A percentile compares a stretch with the other conserved stretches of the same genome.
Conservation (phyloP, 1,284 basidiomycete species). For the Irpex lacteus region DNA sequence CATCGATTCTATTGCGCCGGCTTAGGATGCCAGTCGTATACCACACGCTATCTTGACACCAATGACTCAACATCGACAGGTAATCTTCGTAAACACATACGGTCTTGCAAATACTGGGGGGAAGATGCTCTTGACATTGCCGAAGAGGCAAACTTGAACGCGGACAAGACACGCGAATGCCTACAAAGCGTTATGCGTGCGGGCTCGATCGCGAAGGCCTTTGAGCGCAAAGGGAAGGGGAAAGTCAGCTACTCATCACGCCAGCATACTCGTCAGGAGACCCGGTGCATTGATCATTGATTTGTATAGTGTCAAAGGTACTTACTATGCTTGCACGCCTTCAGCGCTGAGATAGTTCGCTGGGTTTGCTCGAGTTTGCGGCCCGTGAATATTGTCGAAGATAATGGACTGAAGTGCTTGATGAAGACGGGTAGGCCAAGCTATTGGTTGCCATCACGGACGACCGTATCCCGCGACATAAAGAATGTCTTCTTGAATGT, state of each 20-base stretch:
- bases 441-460: constrained; percentile 18
- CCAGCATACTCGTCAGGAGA: constrained; percentile 16
- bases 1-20: not conserved
- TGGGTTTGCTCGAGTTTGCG: not conserved
- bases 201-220: constrained; percentile 20
- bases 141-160: not conserved
- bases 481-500: constrained; percentile 6
- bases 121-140: not conserved
- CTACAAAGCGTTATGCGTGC: constrained; percentile 5
- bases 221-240: constrained; percentile 15
- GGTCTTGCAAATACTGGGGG: constrained; percentile 1
- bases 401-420: constrained; percentile 15
- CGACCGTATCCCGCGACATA: constrained; percentile 18
- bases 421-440: constrained; percentile 24
- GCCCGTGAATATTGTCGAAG: constrained; percentile 17
- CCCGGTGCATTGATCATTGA: constrained; percentile 16
- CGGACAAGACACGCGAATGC: constrained; percentile 10
- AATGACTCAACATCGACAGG: not conserved
- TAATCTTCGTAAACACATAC: not conserved
- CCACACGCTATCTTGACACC: constrained; percentile 1
- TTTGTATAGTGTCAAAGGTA: constrained; percentile 1
- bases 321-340: not conserved
- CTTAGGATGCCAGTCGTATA: not conserved
- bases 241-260: constrained; percentile 15
- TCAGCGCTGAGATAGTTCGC: not conserved